Evolutionary conservation across 768 basidiomycete species (phyloP).

Genomic region (Trametes meyenii): DNA sequence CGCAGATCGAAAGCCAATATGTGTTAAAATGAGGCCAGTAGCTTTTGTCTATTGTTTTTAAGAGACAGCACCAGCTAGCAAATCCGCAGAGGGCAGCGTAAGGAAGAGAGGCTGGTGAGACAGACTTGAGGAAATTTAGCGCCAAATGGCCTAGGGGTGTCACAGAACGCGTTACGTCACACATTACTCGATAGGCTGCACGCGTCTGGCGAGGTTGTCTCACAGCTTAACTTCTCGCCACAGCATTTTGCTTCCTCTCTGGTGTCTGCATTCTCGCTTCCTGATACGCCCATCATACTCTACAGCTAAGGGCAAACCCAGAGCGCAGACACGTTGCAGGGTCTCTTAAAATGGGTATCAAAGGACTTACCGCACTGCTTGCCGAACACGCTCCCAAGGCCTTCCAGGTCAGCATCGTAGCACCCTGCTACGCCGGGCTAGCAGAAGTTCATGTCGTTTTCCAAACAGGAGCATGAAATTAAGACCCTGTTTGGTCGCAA

Average conservation of each 20-base stretch:
- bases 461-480: slow-evolving; percentile 80
- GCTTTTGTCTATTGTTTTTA: no score
- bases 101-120: no score
- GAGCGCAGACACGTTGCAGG: not conserved
- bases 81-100: no score
- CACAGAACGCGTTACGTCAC: slow-evolving; percentile 23
- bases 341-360: slow-evolving; percentile 75
- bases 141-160: no score
- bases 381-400: slow-evolving; percentile 87
- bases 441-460: slow-evolving; percentile 7
- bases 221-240: no score
- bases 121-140: no score
- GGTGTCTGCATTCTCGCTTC: not conserved
- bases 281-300: not conserved
- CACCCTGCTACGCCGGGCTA: not conserved
- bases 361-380: slow-evolving; percentile 89
- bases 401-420: slow-evolving; percentile 48
- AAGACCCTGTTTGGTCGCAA: slow-evolving; percentile 98
- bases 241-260: not conserved
- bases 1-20: no score
- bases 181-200: not conserved
- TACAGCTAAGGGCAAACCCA: not conserved
- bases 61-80: no score
- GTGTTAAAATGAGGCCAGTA: no score
- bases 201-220: not conserved